Evolutionary conservation across 192 early-diverging fungal genomes (phyloP), one percentile per base, ranked within the genome.

Genomic region (Linnemannia schmuckeri): DNA sequence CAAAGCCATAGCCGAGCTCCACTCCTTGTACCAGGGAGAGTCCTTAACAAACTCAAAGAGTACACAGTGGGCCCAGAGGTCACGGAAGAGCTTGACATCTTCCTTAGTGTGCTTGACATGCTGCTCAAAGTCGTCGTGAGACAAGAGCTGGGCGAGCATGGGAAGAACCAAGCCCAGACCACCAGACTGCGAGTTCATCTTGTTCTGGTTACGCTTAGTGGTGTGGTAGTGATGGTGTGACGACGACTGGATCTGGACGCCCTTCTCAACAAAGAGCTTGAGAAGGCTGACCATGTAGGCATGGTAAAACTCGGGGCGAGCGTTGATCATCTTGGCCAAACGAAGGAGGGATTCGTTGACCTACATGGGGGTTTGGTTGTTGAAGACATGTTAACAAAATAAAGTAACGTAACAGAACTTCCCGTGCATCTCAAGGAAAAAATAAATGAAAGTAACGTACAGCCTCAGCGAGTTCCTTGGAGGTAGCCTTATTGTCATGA

Each of bases 31-130:
- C 92, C 96, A 97, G n/a, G 90, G 83, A 2, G 94, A 91, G 40
- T 96, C 93, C 8, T 93, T 91, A n/a, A 95, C 89, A 69, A 96
- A 94, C 0, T 97, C 94, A 82, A 93, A 94, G 5, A 95, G 83
- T 4, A 97, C 94, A 71, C 95, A 91, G 76, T 96, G 95, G 81
- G 98, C 94, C 98, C 98, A 99, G 49, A 96, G 92, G 82, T 97
- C 96, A 72, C 98, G 92, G 90, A 97, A 97, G 37, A 95, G 82
- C 35, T 90, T 83, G 9, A 93, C 91, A 33, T 93, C 89, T 70
- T 96, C 96, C 8, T 92, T 89, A 12, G 89, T 88, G 1, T 92
- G 89, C 17, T 87, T 88, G 15, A 90, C 71, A 68, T 93, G 92
- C 15, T 89, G 89, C 13, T 90, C 78, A 75, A 94, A 95, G 61